phyloP scores from a whole-genome alignment of 768 basidiomycete species.

The Exidia glandulosa region DNA sequence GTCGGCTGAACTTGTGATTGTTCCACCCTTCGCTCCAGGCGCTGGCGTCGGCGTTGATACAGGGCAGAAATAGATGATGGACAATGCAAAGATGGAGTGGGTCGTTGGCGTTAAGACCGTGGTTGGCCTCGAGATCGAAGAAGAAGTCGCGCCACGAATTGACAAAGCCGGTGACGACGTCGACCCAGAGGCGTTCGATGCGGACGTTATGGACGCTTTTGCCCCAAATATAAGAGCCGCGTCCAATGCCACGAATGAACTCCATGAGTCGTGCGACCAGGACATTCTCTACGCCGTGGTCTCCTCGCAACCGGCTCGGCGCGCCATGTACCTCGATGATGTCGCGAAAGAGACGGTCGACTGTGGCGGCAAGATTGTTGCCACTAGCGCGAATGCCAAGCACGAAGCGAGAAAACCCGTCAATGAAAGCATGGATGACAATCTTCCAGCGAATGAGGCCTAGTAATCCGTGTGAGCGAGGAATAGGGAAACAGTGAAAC shows the following conservation, averaged over 20 bases:
- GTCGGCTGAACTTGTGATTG: slow-evolving; percentile 17
- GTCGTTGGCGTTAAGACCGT: slow-evolving; percentile 16
- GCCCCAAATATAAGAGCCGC: not conserved
- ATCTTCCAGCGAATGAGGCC: slow-evolving; percentile 12
- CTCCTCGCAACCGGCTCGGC: slow-evolving; percentile 23
- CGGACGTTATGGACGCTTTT: slow-evolving; percentile 32
- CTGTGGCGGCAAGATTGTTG: slow-evolving; percentile 30
- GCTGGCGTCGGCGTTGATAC: slow-evolving; percentile 20
- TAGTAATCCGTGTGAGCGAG: not conserved
- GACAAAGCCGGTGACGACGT: slow-evolving; percentile 25
- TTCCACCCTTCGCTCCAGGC: slow-evolving; percentile 28
- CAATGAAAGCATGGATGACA: slow-evolving; percentile 14
- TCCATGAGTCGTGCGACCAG: not conserved
- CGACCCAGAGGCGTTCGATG: slow-evolving; percentile 29
- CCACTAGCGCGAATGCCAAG: slow-evolving; percentile 18
- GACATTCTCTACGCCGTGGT: slow-evolving; percentile 30
- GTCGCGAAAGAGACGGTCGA: slow-evolving; percentile 21
- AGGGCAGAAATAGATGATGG: slow-evolving; percentile 26
- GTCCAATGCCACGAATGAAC: no score
- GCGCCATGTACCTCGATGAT: slow-evolving; percentile 15
- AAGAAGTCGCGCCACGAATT: slow-evolving; percentile 37
- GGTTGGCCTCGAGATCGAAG: slow-evolving; percentile 28
- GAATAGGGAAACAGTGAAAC: slow-evolving; percentile 8
- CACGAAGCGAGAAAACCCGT: slow-evolving; percentile 8
- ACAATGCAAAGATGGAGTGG: slow-evolving; percentile 29